A percentile compares a stretch with the other conserved stretches of the same genome.
phyloP scores from a whole-genome alignment of 23 red algal species.

The Porphyridium purpureum region DNA sequence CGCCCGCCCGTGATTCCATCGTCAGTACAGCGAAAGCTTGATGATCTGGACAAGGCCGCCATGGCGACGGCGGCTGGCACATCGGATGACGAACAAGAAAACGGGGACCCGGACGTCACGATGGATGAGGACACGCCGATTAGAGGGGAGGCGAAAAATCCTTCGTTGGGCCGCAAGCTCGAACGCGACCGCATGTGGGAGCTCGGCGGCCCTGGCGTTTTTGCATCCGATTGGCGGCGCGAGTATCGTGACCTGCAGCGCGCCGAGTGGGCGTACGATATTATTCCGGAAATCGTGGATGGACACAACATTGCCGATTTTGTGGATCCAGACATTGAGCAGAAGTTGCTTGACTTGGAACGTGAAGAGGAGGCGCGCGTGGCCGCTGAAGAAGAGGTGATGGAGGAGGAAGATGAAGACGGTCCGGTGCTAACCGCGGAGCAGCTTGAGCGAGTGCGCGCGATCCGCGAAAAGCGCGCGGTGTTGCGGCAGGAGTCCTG shows the following conservation, averaged over 20 bases:
- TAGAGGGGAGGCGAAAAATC: too few species aligned
- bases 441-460: constrained; percentile 12
- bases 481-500: constrained; percentile 12
- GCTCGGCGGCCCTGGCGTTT: constrained; percentile 80
- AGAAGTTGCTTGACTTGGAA: constrained; percentile 57
- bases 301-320: constrained; percentile 94
- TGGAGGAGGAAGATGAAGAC: constrained; percentile 41
- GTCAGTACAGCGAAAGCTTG: constrained; percentile 49
- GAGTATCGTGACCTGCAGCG: constrained; percentile 31
- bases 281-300: constrained; percentile 90
- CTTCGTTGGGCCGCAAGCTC: too few species aligned
- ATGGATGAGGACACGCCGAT: constrained; percentile 2
- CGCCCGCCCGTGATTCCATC: constrained; percentile 69
- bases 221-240: constrained; percentile 86
- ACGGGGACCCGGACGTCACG: constrained; percentile 6
- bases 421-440: constrained; percentile 29
- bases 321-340: constrained; percentile 84
- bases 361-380: constrained; percentile 70
- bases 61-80: not conserved
- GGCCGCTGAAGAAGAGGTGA: constrained; percentile 26
- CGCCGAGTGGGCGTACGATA: constrained; percentile 71
- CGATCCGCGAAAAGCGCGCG: constrained; percentile 38
- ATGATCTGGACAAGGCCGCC: too few species aligned
- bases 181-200: constrained; percentile 54
- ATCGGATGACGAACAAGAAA: constrained; percentile 11